phyloP scores from a whole-genome alignment of 2,329 filamentous ascomycete genomes.

The Alternaria alternata region DNA sequence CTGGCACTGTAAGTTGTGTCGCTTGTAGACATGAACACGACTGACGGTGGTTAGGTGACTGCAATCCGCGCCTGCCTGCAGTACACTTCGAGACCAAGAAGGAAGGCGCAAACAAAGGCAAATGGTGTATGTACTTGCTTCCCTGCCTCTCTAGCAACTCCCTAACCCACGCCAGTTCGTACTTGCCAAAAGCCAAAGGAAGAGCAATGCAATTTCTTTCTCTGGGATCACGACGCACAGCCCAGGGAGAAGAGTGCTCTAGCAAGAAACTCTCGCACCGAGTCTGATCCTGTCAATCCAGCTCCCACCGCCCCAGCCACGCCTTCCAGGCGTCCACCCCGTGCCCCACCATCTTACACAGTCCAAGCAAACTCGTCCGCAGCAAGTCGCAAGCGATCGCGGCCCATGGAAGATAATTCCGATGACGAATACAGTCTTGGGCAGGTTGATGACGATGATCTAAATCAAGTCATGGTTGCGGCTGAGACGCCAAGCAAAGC shows the following conservation, averaged over 20 bases:
- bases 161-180: conserved; percentile 54
- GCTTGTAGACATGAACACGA: background rate
- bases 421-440: conserved; percentile 48
- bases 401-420: conserved; percentile 32
- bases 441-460: conserved; percentile 41
- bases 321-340: conserved; percentile 24
- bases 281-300: conserved; percentile 36
- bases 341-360: conserved; percentile 33
- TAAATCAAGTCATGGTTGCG: conserved; percentile 36
- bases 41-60: conserved; percentile 57
- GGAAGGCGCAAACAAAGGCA: conserved; percentile 63
- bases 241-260: conserved; percentile 58
- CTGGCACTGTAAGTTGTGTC: conserved; percentile 35
- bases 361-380: conserved; percentile 15
- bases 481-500: conserved; percentile 54
- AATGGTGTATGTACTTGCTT: conserved; percentile 53
- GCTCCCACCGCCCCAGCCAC: conserved; percentile 13
- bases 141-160: background rate
- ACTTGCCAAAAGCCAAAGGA: conserved; percentile 60
- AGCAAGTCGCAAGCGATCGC: conserved; percentile 41
- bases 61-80: conserved; percentile 62
- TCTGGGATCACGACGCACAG: conserved; percentile 65
- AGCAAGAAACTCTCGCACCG: conserved; percentile 58
- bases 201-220: conserved; percentile 63
- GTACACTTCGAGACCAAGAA: conserved; percentile 66